A percentile compares a stretch with the other conserved stretches of the same genome.
phyloP scores from a whole-genome alignment of 2,329 filamentous ascomycete species.

The Coniochaeta ligniaria region DNA sequence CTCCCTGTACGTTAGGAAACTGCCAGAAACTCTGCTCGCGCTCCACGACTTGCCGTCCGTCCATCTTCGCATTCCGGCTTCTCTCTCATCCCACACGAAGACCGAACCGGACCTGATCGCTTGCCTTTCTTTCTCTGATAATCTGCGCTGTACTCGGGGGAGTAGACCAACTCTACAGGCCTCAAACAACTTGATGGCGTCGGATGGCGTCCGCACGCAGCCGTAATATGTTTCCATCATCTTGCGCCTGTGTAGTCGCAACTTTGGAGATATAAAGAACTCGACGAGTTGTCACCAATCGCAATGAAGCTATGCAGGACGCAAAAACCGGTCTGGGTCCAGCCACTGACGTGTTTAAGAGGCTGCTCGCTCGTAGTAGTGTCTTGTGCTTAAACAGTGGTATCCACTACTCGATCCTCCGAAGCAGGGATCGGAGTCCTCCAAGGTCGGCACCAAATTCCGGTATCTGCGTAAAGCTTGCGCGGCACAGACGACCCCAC shows the following conservation, averaged over 20 bases:
- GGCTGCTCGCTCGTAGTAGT: background rate
- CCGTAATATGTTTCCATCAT: conserved; percentile 96
- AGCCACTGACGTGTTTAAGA: background rate
- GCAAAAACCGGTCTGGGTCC: background rate
- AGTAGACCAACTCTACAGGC: conserved; percentile 85
- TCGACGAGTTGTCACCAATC: background rate
- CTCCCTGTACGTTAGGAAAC: conserved; percentile 93
- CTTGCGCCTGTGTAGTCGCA: background rate
- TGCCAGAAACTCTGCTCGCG: conserved; percentile 91
- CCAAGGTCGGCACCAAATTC: conserved; percentile 10
- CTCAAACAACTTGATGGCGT: conserved; percentile 98
- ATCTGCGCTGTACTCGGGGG: conserved; percentile 82
- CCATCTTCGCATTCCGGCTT: conserved; percentile 97
- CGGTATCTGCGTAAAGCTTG: conserved; percentile 8
- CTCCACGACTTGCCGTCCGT: conserved; percentile 99
- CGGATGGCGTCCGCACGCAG: conserved; percentile 87
- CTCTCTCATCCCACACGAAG: conserved; percentile 99
- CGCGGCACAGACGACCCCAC: conserved; percentile 6
- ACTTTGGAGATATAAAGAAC: background rate
- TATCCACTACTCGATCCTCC: background rate
- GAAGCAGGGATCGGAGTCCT: background rate
- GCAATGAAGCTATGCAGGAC: background rate
- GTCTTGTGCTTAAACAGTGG: background rate
- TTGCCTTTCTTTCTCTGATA: conserved; percentile 95
- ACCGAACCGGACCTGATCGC: conserved; percentile 95